Evolutionary conservation across 306 rosid species (phyloP), one percentile per base, ranked within the genome.

Genomic region (Cicer pinnatifidum): DNA sequence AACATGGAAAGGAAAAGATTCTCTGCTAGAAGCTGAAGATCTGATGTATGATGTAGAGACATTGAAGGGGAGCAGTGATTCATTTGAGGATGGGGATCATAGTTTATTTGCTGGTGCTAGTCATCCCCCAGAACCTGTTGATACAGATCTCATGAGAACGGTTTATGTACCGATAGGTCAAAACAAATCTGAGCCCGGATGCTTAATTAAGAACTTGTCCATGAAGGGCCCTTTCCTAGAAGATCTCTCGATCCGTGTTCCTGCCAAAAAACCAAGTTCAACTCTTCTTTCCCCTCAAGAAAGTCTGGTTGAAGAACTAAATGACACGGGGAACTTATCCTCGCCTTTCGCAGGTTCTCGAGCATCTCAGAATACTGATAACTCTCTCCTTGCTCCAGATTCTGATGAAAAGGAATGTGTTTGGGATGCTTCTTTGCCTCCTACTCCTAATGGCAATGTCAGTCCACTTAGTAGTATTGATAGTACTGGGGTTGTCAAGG

Each of bases 381-480:
- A 20, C 64, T 89, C 92, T 53, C 75, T 83, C 73, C 88, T 79
- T 19, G 94, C 85, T 40, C 88, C 85, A 5, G 99, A 91, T 82
- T 84, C 97, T 8, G 97, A 94, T 65, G 97, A 91, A 83, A 94
- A 86, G 68, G 99, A 94, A 81, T 88, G 95, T 75, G 96, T 94
- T 71, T 94, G 99, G 99, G 99, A 94, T 86, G 96, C 99, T 81
- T 94, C 99, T 73, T 80, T 94, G 89, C 99, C 99, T 75, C 99
- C 99, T 13, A 94, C 99, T 69, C 99, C 99, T 12, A 94, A 96
- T 67, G 98, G 98, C 51, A 91, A 94, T 87, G 98, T 91, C 20
- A 94, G 99, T 78, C 99, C 99, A 11, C 96, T 77, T 57, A 94
- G 99, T 78, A 94, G 99, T 79, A 94, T 91, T n/a, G 96, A 84